Evolutionary conservation across 768 basidiomycete genomes (phyloP), one percentile per base, ranked within the genome.

Genomic region (Boletus reticulatus): DNA sequence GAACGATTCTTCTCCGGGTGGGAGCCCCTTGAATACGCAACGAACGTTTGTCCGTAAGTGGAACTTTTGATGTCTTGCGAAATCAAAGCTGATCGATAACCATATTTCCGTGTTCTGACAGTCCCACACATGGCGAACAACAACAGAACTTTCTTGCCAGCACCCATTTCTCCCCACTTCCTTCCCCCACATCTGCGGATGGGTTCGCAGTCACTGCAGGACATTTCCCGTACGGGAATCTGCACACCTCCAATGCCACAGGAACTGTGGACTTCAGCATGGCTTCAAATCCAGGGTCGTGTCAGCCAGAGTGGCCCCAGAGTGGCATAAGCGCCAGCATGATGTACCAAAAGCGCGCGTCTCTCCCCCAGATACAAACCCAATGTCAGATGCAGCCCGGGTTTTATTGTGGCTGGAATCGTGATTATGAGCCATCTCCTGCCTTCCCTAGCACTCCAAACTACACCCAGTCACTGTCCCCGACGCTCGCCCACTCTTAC

Each of bases 11-110:
- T 47, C 27, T 32, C 20, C 7, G 0, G 0, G 3, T 31, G 19
- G n/a, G 39, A 13, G 36, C 13, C 12, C 6, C 27, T 17, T 38
- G 29, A 8, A 7, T 17, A 32, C 36, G 6, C 17, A n/a, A 29
- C 3, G 17, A n/a, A 42, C 29, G 6, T 7, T 11, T 37, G 11
- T 55, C 7, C 12, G 64, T 65, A 17, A 0, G 64, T 51, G 10
- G 11, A 31, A 16, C 0, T 38, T 12, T 42, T 29, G 45, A n/a
- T 36, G 8, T 29, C 22, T 46, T 8, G 13, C 8, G 20, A 43
- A 34, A 32, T 34, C n/a, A 22, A 31, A 36, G 13, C 43, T 60
- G 53, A 66, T 17, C 2, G 29, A 29, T 29, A 8, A 29, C 8
- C 29, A 29, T 29, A 7, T 29, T n/a, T 8, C 10, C n/a, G n/a